Conservation (phyloP, 2,329 filamentous ascomycete species). For the Trichophyton schoenleinii region DNA sequence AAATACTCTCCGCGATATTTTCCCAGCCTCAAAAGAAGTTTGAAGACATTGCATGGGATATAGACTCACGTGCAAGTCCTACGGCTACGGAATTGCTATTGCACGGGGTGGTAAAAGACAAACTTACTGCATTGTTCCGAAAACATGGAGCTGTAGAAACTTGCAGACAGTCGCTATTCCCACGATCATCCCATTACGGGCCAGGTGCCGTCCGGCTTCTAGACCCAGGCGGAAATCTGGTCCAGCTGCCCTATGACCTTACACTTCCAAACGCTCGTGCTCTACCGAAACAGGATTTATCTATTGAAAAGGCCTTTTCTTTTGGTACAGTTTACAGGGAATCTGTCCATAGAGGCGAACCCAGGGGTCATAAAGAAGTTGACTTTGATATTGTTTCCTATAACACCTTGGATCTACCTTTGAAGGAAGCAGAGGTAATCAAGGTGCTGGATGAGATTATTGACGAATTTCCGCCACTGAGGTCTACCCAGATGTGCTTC, state of each 20-base stretch:
- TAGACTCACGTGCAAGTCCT: constrained; percentile 45
- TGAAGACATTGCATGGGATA: constrained; percentile 70
- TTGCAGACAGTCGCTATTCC: constrained; percentile 63
- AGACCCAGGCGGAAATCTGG: constrained; percentile 69
- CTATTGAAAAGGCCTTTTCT: constrained; percentile 64
- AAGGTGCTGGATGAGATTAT: constrained; percentile 92
- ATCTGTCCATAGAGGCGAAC: constrained; percentile 64
- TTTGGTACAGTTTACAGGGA: constrained; percentile 85
- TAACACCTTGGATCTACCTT: constrained; percentile 64
- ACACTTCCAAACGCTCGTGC: constrained; percentile 78
- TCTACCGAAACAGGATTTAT: constrained; percentile 54
- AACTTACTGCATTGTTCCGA: constrained; percentile 65
- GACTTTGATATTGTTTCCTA: constrained; percentile 93
- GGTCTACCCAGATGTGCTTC: constrained; percentile 66
- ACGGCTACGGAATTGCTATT: constrained; percentile 47
- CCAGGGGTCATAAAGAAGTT: constrained; percentile 71
- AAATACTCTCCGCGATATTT: constrained; percentile 79
- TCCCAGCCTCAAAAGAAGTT: constrained; percentile 61
- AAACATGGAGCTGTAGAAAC: constrained; percentile 80
- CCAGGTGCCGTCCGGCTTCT: constrained; percentile 65
- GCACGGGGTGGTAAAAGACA: constrained; percentile 60
- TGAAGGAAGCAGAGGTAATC: constrained; percentile 87
- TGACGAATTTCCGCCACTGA: constrained; percentile 62
- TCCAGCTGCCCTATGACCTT: constrained; percentile 89
- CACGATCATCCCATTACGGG: constrained; percentile 65